Evolutionary conservation across 257 asterid species (phyloP), one percentile per base, ranked within the genome.

Genomic region (Nicotiana benthamiana): DNA sequence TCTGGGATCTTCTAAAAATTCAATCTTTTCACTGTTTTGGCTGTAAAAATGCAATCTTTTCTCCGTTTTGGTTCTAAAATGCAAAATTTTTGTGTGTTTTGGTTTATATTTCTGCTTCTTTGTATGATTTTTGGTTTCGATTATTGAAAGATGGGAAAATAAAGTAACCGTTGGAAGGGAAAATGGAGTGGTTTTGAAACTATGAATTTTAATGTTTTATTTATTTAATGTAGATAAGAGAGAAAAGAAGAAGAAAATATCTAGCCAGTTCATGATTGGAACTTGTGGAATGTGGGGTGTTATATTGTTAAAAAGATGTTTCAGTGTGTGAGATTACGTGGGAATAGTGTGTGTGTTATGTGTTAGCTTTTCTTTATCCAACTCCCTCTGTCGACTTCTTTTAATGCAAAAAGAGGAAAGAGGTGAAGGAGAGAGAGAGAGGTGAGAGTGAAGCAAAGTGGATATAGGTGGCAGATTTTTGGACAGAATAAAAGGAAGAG

Each of bases 1-100:
- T 94, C 77, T 66, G 81, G 57, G 36, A 36, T 74, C 59, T n/a
- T 74, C 79, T 82, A 80, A 53, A 84, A 11, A 72, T 30, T 74
- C 57, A 22, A 61, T 22, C 63, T 53, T 51, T 28, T 56, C 16
- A 43, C 5, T 4, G n/a, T 13, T 40, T 36, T 40, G 40, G 40
- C 40, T 34, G 1, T 0, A 6, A 34, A 34, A 34, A 34, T 34
- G 40, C 40, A 34, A 34, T 34, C 40, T 30, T 30, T 30, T 4
- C 34, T 30, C 34, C 4, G 6, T 30, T 30, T 30, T 36, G 46
- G 46, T 2, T 6, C 46, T 36, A 0, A 36, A 36, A 36, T 36
- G 10, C 10, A 36, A 36, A n/a, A n/a, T n/a, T 34, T 36, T 36
- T 36, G 9, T 36, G 43, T 36, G 36, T 48, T 48, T 17, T 28